Base-by-base conservation (phyloP, 2,329 filamentous ascomycete genomes). In the Monilinia laxa region DNA sequence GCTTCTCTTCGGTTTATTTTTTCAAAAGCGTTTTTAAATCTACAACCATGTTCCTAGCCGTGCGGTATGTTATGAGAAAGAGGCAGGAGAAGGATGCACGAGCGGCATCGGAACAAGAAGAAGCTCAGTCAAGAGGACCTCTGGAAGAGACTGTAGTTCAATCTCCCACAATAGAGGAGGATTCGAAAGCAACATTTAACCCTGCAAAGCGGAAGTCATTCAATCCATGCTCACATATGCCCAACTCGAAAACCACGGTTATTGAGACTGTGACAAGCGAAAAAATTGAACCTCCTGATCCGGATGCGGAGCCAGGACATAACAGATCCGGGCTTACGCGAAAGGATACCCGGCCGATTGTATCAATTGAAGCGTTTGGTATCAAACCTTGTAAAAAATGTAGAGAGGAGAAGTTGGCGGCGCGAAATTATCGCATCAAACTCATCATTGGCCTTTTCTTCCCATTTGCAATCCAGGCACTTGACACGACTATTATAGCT, bases 401-500 rank as follows among this genome's bases (percentile, higher is more conserved):
- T 62, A 62, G 64, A 56, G 56, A 71, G 52, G 74, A 80, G 59
- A 78, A 77, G 63, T 75, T 72, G 42, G 66, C 73, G 23, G 71
- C 73, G 40, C 74, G 76, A n/a, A 77, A 76, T 55, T 81, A 89
- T 72, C 80, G 87, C 62, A 84, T 80, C 80, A 89, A 84, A 73
- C 75, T 90, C 12, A 81, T 89, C 51, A 67, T 82, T 1, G 85
- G 86, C 2, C 79, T 90, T 0, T 75, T 85, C 6, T 77, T 86
- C 1, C 87, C 88, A 0, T 89, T 85, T 72, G 82, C 85, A 10
- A 79, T 90, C 0, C 84, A 88, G 66, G 82, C 85, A 2, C 79
- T 90, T 2, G 87, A 90, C 73, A 79, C 85, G 1, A 90, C 87
- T 0, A 88, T 90, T 47, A 79, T 88, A 10, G 85, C 86, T 4